Conservation (phyloP, 441 rosid species). For the Populus hybrid region DNA sequence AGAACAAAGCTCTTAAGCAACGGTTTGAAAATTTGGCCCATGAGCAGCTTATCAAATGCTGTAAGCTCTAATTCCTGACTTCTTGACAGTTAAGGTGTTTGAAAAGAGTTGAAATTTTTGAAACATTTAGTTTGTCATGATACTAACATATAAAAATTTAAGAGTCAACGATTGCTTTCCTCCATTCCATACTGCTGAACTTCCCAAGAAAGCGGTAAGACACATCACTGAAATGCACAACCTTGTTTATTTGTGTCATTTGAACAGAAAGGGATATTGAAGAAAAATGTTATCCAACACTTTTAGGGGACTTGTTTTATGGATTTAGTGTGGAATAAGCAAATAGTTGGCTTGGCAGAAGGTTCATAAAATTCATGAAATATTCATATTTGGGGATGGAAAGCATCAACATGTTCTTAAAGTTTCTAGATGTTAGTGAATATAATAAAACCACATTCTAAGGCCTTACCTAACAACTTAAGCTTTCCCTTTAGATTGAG, state of each 20-base stretch:
- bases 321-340: not conserved
- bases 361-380: not conserved
- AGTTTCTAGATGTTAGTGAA: not conserved
- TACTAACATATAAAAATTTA: not conserved
- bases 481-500: not conserved
- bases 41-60: slow-evolving; percentile 80
- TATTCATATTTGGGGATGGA: not conserved
- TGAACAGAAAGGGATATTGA: not conserved
- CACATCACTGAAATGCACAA: not conserved
- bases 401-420: not conserved
- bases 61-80: slow-evolving; percentile 43
- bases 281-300: not conserved
- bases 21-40: slow-evolving; percentile 84
- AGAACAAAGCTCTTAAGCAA: slow-evolving; percentile 95
- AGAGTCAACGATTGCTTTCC: not conserved
- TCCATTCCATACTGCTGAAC: not conserved
- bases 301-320: not conserved
- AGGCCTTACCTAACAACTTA: not conserved
- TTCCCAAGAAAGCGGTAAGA: not conserved
- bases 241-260: not conserved
- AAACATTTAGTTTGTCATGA: not conserved
- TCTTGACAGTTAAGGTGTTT: slow-evolving; percentile 8
- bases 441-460: not conserved
- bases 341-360: not conserved
- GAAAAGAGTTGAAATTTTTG: not conserved